Percentiles rank a stretch among this genome's conserved stretches.
phyloP scores from a whole-genome alignment of 768 basidiomycete species.

The Boletus pseudopeckii region DNA sequence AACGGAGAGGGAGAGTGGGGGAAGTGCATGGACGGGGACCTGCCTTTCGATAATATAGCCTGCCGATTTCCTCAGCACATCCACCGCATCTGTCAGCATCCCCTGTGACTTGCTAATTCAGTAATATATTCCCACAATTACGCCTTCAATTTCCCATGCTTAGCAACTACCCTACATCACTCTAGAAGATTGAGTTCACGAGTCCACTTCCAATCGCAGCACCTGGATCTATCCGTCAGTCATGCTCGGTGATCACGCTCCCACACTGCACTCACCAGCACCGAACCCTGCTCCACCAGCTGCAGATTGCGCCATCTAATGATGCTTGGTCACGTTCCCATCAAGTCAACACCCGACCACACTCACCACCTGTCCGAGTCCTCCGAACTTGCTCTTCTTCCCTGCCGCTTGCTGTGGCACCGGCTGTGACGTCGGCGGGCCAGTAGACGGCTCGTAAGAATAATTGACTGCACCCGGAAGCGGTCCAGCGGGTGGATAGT shows the following conservation, averaged over 20 bases:
- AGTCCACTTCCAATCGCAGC: conserved; percentile 43
- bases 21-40: conserved; percentile 27
- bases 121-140: conserved; percentile 24
- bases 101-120: conserved; percentile 13
- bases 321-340: not conserved
- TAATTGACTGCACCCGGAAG: conserved; percentile 12
- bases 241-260: no score
- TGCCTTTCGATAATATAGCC: conserved; percentile 25
- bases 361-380: conserved; percentile 38
- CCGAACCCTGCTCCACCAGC: conserved; percentile 48
- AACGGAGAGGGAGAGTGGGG: conserved; percentile 3
- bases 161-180: conserved; percentile 13
- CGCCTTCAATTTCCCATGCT: conserved; percentile 17
- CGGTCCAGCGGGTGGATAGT: conserved; percentile 12
- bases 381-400: conserved; percentile 40
- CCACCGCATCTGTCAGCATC: conserved; percentile 33
- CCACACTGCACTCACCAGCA: conserved; percentile 30
- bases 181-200: conserved; percentile 47
- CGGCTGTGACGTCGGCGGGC: conserved; percentile 37
- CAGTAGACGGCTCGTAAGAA: conserved; percentile 26
- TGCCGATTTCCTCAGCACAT: conserved; percentile 26
- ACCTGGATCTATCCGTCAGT: conserved; percentile 29
- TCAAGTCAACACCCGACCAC: not conserved
- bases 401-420: conserved; percentile 28
- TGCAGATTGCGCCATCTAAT: conserved; percentile 32